Base-by-base conservation (phyloP, 192 early-diverging fungal species). In the Backusella circina region DNA sequence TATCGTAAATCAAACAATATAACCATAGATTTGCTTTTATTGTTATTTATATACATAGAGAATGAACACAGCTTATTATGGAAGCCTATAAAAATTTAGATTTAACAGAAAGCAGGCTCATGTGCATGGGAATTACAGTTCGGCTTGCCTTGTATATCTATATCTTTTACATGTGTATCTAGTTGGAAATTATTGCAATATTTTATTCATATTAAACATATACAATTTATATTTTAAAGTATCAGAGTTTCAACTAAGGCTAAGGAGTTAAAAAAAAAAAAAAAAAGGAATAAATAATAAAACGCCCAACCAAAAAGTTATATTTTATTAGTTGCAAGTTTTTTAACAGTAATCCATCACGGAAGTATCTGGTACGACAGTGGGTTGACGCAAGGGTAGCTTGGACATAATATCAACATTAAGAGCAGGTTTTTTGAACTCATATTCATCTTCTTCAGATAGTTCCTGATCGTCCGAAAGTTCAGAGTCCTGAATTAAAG, bases 381-480 rank as follows among this genome's bases (percentile, higher is more conserved):
- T 31, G 65, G 75, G 69, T 39, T 47, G 68, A 3, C 76, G 64
- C 18, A 77, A 39, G 36, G 76, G 67, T 18, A 77, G 65, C 57
- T 77, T 77, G 13, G 70, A 36, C 76, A 72, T 73, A 26, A 73
- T 72, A 23, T 71, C 69, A 15, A 65, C 31, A 70, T 31, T 39
- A 61, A 26, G 26, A 61, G 23, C 23, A 57, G 37, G 67, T 9
- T 68, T 67, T 31, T 12, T 61, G 31, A 69, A 37, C 12, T 71
- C 61, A 10, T 47, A 44, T 10, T 61, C 54, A 35, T 80, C 75
- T 41, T 80, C 79, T 16, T 80, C 75, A 36, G 71, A 71, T 16
- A 71, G 70, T 54, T 76, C 79, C 23, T 76, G 75, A 51, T 80
- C 79, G 37, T 72, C 65, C 3, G 65, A 68, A 3, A 70, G 39